Conservation (phyloP, 768 basidiomycete genomes). For the Hygrophorus pudorinus region DNA sequence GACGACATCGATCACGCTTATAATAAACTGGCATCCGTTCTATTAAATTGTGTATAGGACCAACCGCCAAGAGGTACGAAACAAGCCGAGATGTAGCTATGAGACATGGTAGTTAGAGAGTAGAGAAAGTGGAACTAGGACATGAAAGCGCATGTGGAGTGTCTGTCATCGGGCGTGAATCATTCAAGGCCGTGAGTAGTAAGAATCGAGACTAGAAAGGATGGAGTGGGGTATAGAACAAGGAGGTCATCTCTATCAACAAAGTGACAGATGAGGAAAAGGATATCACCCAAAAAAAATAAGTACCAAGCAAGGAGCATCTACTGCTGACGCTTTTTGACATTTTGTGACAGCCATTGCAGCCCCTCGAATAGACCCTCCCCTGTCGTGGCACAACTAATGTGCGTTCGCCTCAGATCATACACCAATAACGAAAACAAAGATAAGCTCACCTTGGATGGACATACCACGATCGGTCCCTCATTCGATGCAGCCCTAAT, state of each 20-base stretch:
- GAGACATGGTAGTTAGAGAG: constrained; percentile 17
- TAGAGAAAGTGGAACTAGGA: constrained; percentile 23
- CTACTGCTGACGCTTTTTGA: constrained; percentile 84
- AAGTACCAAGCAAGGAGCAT: constrained; percentile 9
- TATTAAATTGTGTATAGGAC: too few relatives aligned
- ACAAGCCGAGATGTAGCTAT: too few relatives aligned
- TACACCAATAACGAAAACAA: neutral
- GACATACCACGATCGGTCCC: constrained; percentile 97
- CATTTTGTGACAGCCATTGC: constrained; percentile 95
- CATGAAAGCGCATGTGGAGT: constrained; percentile 19
- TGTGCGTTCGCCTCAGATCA: constrained; percentile 5
- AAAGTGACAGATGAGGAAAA: constrained; percentile 14
- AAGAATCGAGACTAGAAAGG: constrained; percentile 1
- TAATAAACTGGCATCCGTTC: too few relatives aligned
- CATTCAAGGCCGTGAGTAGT: constrained; percentile 32
- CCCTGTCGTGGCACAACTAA: constrained; percentile 89
- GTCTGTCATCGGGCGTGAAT: constrained; percentile 9
- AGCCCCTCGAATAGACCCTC: constrained; percentile 96
- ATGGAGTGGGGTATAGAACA: neutral
- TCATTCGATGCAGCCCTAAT: constrained; percentile 90
- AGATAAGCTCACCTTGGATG: constrained; percentile 74
- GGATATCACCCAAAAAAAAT: constrained; percentile 12
- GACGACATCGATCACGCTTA: too few relatives aligned
- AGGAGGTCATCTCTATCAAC: constrained; percentile 14
- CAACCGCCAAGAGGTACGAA: constrained; percentile 10